Base-by-base conservation (phyloP, 495 filamentous ascomycete species). In the Hypoxylon fragiforme region DNA sequence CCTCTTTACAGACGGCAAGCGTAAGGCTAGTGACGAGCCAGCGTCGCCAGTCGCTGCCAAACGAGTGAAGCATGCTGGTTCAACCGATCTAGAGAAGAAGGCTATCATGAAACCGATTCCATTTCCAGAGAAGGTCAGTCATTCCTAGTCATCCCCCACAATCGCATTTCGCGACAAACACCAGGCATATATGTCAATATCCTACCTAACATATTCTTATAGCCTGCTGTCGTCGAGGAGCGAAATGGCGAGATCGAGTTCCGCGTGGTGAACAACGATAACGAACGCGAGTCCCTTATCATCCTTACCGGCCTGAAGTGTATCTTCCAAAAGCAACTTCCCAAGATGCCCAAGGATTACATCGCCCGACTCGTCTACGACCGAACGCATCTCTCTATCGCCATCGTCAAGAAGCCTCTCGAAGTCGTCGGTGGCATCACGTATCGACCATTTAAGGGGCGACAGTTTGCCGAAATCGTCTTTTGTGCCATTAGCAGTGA, bases 311-410 rank as follows among this genome's bases (percentile, higher is more conserved):
- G 94, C 7, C 72, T 98, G 32, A 98, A 97, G 70, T 96, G 91
- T 65, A 96, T 98, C 44, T 98, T 98, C 65, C 94, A 98, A 70
- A 97, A 98, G 54, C 94, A 98, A 59, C 80, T 98, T 0, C 94
- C 94, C 1, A 97, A 97, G 72, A 98, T 98, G 94, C 94, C 94
- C 1, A 96, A 96, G 71, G 92, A 97, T 62, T 98, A 98, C 68
- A 97, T 98, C 52, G 94, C 94, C 14, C 85, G 94, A 18, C 82
- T 98, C 6, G 94, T 98, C 21, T 98, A 98, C 70, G 94, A 98
- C 72, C 85, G 94, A 22, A 96, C 94, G 15, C 94, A 98, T 77
- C 68, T 97, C 24, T 95, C 89, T 3, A 96, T 98, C 60, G 94
- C 95, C 18, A 97, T 98, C 61, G 89, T 98, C 44, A 97, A 97